These are phyloP conservation scores for Tephrocybe sp. DNA, from an alignment of 768 basidiomycete genomes.

Conservation along the genomic window DNA sequence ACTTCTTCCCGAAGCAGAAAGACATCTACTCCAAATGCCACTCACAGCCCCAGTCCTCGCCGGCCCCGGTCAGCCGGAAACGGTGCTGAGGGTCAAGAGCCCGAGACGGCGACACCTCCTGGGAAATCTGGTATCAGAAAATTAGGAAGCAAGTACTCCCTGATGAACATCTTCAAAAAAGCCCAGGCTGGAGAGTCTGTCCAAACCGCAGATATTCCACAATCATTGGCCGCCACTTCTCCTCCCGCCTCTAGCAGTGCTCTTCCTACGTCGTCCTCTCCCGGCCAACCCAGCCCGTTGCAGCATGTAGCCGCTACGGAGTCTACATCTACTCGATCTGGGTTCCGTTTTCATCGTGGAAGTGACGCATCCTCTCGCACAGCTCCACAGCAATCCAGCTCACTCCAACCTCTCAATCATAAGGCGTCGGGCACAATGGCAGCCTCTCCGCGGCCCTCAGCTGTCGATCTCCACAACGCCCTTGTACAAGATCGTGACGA, in stretches of 20 bases:
- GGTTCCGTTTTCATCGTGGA: conserved; percentile 29
- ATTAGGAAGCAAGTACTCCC: conserved; percentile 69
- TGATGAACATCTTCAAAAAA: conserved; percentile 76
- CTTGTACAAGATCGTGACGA: conserved; percentile 35
- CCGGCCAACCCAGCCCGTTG: conserved; percentile 19
- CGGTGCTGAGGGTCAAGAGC: conserved; percentile 49
- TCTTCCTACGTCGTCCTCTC: conserved; percentile 24
- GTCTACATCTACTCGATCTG: conserved; percentile 18
- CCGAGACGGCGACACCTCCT: conserved; percentile 19
- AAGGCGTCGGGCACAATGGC: conserved; percentile 25
- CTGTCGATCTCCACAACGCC: conserved; percentile 49
- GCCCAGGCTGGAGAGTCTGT: conserved; percentile 35
- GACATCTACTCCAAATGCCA: conserved; percentile 30
- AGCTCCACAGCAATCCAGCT: conserved; percentile 10
- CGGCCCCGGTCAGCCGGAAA: conserved; percentile 76
- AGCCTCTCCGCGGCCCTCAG: conserved; percentile 35
- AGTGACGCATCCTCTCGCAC: conserved; percentile 33
- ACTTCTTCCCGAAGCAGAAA: conserved; percentile 33
- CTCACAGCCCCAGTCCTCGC: conserved; percentile 32
- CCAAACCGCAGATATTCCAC: conserved; percentile 18
- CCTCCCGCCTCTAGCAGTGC: conserved; percentile 20
- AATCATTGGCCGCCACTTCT: conserved; percentile 16
- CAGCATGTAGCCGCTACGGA: conserved; percentile 18
- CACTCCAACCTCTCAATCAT: conserved; percentile 17
- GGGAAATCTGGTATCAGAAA: conserved; percentile 39